Evolutionary conservation across 768 basidiomycete species (phyloP), one percentile per base, ranked within the genome.

Genomic region (Tremella mesenterica): DNA sequence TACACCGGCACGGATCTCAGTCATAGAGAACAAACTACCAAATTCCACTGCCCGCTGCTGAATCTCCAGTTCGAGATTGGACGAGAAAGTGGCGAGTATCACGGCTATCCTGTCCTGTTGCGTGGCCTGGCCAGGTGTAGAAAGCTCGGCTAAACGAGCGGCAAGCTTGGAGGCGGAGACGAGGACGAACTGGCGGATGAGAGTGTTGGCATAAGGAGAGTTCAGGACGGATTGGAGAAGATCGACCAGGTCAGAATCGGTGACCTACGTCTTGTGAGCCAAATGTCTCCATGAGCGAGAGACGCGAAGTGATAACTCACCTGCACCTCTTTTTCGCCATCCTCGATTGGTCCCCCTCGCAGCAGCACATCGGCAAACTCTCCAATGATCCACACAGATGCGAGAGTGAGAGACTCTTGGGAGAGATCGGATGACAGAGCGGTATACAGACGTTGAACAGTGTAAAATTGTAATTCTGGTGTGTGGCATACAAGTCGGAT

Each of bases 31-130:
- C 60, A 99, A 71, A 62, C 81, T 85, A 0, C 85, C 87, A 72
- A 91, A 97, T 73, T 99, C 95, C 13, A 97, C 88, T 0, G 91
- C 86, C 38, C 95, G 82, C 67, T 97, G 95, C 71, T 97, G 95
- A 31, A 95, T 77, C 73, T 99, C 95, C 16, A 99, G 77, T 69
- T 97, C 93, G 0, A 86, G 85, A 65, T 84, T 92, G 1, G 85
- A 85, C 14, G 87, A 84, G 67, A 86, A 93, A 28, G 80, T 79
- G n/a, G 83, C 79, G 13, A 99, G 78, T 2, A 93, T 73, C 39
- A 83, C 83, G 4, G 80, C 79, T 52, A 95, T 85, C 29, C 89
- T 82, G 52, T 85, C 83, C 71, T 90, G 85, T 36, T 72, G 65
- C 1, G 56, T 52, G 3, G 51, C 26, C 10, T 57, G 36, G 18